Conservation (phyloP, 169 alveolate genomes). For the Cryptosporidium sp. region DNA sequence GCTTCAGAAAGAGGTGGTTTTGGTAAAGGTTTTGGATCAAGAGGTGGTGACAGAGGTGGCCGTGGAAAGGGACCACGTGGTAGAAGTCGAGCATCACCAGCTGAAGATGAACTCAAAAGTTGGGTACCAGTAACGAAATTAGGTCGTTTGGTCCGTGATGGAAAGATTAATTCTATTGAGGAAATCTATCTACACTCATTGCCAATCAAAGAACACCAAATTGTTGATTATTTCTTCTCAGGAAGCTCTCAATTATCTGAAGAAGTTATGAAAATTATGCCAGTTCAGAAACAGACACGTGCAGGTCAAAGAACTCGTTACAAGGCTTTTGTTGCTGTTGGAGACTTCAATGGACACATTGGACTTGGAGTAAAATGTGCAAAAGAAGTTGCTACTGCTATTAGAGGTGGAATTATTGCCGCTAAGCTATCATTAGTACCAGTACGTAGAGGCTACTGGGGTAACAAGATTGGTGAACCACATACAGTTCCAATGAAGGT, state of each 20-base stretch:
- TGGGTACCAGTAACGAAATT: slow-evolving; percentile 99
- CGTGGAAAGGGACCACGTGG: slow-evolving; percentile 77
- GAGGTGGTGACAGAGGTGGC: slow-evolving; percentile 78
- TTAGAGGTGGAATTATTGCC: slow-evolving; percentile 98
- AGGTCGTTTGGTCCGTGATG: slow-evolving; percentile 98
- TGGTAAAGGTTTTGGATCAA: slow-evolving; percentile 82
- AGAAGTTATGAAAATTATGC: slow-evolving; percentile 99
- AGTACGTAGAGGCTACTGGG: slow-evolving; percentile 99
- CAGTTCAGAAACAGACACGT: slow-evolving; percentile 99
- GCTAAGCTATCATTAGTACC: slow-evolving; percentile 99
- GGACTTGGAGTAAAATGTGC: slow-evolving; percentile 99
- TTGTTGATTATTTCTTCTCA: slow-evolving; percentile 93
- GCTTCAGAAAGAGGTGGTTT: slow-evolving; percentile 83
- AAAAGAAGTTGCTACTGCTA: slow-evolving; percentile 99
- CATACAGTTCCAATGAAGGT: slow-evolving; percentile 99
- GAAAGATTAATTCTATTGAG: slow-evolving; percentile 96
- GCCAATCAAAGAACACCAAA: slow-evolving; percentile 99
- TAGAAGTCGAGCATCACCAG: slow-evolving; percentile 90
- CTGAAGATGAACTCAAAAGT: slow-evolving; percentile 95
- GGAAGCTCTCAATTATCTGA: slow-evolving; percentile 94
- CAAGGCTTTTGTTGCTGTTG: slow-evolving; percentile 99
- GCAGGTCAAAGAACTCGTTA: slow-evolving; percentile 99
- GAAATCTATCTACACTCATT: slow-evolving; percentile 98
- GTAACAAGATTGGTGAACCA: slow-evolving; percentile 99
- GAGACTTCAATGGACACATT: slow-evolving; percentile 97